Evolutionary conservation across 2,329 filamentous ascomycete genomes (phyloP), one percentile per base, ranked within the genome.

Genomic region (Ceratocystis harringtonii): DNA sequence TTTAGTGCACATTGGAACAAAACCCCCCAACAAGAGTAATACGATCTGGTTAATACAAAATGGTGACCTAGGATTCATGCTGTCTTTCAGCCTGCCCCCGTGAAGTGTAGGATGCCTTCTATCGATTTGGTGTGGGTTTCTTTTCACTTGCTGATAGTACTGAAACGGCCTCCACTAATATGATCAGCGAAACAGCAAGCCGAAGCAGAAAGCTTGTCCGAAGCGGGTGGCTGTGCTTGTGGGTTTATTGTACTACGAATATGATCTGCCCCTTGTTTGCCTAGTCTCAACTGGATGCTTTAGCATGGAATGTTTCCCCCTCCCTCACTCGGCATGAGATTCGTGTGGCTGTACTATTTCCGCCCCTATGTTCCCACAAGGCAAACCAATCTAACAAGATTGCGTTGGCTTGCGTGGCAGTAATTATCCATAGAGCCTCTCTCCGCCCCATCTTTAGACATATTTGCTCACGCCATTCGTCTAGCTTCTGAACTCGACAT

Each of bases 291-390:
- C 12, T 57, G 25, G 30, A 7, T 57, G 22, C 52, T 25, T 32
- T 30, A 32, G 32, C 52, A 32, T 58, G 52, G 25, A n/a, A 58
- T 58, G 52, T 8, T 8, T 5, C 25, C 5, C 25, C 12, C 55
- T 19, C 28, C n/a, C 6, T 22, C 30, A 17, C 25, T 36, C 25
- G 55, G 28, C 1, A 8, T n/a, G 30, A 32, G 28, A 36, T 58
- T 58, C 55, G 28, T 58, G 55, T 58, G 55, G 55, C 55, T 58
- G 55, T 58, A 58, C 55, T 58, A n/a, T 57, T 32, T 25, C 28
- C 10, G 52, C 52, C 15, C 28, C 55, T 25, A 57, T 30, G 19
- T n/a, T 32, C 55, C 55, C 30, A 58, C 28, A 36, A 58, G 55
- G 55, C 15, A 58, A n/a, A 10, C 55, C 1, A 58, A 58, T 58